Base-by-base conservation (phyloP, 1,139 yeast species). In the Saccharomyces hybrid region DNA sequence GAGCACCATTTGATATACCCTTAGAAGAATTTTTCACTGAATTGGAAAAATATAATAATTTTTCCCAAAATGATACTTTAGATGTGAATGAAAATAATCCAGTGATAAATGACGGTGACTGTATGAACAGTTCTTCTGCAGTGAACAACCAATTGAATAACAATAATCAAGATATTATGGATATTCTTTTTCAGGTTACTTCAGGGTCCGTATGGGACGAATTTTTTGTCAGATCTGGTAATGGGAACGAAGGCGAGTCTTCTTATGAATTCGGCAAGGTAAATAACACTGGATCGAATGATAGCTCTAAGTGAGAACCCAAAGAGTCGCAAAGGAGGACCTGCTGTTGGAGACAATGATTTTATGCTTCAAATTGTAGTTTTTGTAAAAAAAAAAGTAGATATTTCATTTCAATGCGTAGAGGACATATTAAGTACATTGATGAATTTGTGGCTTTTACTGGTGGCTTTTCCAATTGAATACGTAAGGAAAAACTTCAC, bases 191-290 rank as follows among this genome's bases (percentile, higher is more conserved):
- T 61, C 86, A 83, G 62, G 79, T 84, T 50, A 88, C 91, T 1
- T 76, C 81, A 27, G 88, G 85, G 49, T 77, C 85, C 38, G 83
- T 86, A 50, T 86, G 93, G 93, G 91, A 84, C 60, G 90, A 86
- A 63, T 84, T 82, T 60, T 84, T 86, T 64, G 77, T 59, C 34
- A 56, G 54, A 44, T 42, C 26, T 4, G 47, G 51, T 23, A 32
- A 32, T 6, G 47, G 27, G 13, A 34, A 34, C 20, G 42, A 34
- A 34, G 42, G 20, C 23, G 42, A 34, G 20, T 34, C 41, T 5
- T 34, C 16, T 14, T 34, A 34, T 14, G 42, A 34, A 3, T 16
- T 34, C 23, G 16, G 20, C 23, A 34, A 34, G 20, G 42, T 8
- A 34, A 34, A 16, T 34, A 34, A 14, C 9, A 4, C 42, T 34